Percentiles rank a stretch among this genome's conserved stretches.
phyloP scores from a whole-genome alignment of 2,329 filamentous ascomycete species.

The Talaromyces sp. region DNA sequence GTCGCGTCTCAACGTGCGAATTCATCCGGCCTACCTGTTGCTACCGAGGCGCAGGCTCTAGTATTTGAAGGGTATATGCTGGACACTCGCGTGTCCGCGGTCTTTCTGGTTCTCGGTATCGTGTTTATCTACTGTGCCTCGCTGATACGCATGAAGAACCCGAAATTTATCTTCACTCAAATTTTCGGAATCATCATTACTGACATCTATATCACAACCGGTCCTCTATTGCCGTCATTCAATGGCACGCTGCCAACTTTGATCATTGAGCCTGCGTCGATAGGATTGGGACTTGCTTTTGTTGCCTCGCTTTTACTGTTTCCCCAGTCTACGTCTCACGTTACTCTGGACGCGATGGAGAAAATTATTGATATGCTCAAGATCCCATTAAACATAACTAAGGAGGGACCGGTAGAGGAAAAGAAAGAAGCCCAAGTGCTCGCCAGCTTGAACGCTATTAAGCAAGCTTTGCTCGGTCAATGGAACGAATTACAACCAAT shows the following conservation, averaged over 20 bases:
- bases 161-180: conserved; percentile 45
- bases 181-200: conserved; percentile 49
- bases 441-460: neutral
- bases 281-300: conserved; percentile 46
- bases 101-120: conserved; percentile 39
- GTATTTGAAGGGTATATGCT: conserved; percentile 48
- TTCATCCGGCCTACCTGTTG: conserved; percentile 27
- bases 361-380: conserved; percentile 28
- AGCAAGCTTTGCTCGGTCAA: neutral
- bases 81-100: conserved; percentile 44
- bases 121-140: conserved; percentile 46
- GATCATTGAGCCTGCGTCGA: conserved; percentile 46
- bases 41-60: conserved; percentile 34
- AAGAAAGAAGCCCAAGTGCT: neutral
- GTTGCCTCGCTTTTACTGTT: conserved; percentile 48
- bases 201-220: conserved; percentile 46
- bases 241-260: conserved; percentile 37
- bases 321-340: conserved; percentile 49
- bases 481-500: conserved; percentile 3
- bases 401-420: neutral
- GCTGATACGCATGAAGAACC: conserved; percentile 41
- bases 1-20: conserved; percentile 31
- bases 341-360: conserved; percentile 37
- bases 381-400: conserved; percentile 31
- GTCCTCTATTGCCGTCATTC: conserved; percentile 43